phyloP scores from a whole-genome alignment of 768 basidiomycete genomes.

The Boletus sensibilis region DNA sequence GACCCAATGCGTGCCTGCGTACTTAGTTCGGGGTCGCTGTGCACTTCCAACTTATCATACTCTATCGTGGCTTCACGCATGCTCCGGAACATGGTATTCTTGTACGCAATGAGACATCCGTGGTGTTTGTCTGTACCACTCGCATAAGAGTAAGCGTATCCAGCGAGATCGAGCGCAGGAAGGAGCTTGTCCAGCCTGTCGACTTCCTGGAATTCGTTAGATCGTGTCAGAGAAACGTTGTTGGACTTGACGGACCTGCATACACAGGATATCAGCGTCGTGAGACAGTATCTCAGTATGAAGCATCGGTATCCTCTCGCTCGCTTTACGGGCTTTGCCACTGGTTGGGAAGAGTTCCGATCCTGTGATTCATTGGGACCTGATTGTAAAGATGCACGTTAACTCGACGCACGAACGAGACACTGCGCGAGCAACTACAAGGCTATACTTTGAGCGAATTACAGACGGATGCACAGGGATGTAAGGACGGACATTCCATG shows the following conservation, averaged over 20 bases:
- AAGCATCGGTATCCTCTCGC: slow-evolving; percentile 72
- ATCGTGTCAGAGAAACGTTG: neutral
- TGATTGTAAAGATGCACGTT: neutral
- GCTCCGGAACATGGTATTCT: slow-evolving; percentile 47
- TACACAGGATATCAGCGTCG: slow-evolving; percentile 78
- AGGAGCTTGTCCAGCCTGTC: slow-evolving; percentile 75
- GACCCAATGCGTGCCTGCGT: slow-evolving; percentile 44
- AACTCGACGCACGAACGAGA: slow-evolving; percentile 64
- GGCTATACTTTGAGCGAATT: slow-evolving; percentile 2
- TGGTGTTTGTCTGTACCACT: slow-evolving; percentile 77
- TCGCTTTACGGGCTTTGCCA: slow-evolving; percentile 71
- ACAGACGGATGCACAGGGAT: neutral
- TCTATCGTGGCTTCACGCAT: slow-evolving; percentile 49
- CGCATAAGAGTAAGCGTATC: slow-evolving; percentile 64
- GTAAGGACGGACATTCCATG: slow-evolving; percentile 73
- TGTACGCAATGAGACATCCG: slow-evolving; percentile 82
- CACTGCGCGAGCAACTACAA: slow-evolving; percentile 72
- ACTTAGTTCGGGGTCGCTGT: slow-evolving; percentile 35
- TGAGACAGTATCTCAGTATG: slow-evolving; percentile 70
- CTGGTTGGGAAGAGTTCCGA: slow-evolving; percentile 83
- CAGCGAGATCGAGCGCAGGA: slow-evolving; percentile 61
- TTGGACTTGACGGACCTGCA: slow-evolving; percentile 58
- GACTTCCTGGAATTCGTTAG: slow-evolving; percentile 62
- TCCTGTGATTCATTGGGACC: slow-evolving; percentile 41
- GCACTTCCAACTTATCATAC: slow-evolving; percentile 68